Conservation (phyloP, 192 early-diverging fungal genomes). For the Rhizophagus clarus region DNA sequence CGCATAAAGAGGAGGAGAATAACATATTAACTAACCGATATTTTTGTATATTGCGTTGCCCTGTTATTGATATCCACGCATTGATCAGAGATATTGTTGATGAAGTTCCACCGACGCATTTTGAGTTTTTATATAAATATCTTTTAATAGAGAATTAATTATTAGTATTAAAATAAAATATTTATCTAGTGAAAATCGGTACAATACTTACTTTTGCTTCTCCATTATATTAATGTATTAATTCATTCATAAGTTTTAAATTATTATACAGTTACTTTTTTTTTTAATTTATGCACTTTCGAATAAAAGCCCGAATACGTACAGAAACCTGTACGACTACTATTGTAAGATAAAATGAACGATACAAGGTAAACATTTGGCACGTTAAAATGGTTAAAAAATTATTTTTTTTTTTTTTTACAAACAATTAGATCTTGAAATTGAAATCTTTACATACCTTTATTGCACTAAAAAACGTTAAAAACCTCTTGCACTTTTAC, state of each 20-base stretch:
- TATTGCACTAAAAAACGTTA: background rate
- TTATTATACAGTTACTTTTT: background rate
- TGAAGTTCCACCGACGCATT: background rate
- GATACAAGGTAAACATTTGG: background rate
- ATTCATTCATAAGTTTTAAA: background rate
- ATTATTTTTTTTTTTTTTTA: no score
- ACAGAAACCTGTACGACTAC: background rate
- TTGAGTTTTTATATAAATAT: background rate
- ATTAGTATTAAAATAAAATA: background rate
- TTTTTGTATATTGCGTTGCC: background rate
- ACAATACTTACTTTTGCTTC: background rate
- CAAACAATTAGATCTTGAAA: background rate
- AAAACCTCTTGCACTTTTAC: background rate
- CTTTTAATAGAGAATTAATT: background rate
- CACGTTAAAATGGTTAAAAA: background rate
- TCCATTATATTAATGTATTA: background rate
- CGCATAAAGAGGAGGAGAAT: background rate
- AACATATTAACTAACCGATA: background rate
- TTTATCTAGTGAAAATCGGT: background rate
- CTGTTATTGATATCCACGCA: background rate
- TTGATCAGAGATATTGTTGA: background rate
- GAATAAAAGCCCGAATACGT: background rate
- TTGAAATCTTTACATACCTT: background rate
- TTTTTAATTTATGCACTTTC: background rate
- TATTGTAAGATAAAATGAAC: background rate